Conservation (phyloP, 2,329 filamentous ascomycete genomes). For the Tolypocladium paradoxum region DNA sequence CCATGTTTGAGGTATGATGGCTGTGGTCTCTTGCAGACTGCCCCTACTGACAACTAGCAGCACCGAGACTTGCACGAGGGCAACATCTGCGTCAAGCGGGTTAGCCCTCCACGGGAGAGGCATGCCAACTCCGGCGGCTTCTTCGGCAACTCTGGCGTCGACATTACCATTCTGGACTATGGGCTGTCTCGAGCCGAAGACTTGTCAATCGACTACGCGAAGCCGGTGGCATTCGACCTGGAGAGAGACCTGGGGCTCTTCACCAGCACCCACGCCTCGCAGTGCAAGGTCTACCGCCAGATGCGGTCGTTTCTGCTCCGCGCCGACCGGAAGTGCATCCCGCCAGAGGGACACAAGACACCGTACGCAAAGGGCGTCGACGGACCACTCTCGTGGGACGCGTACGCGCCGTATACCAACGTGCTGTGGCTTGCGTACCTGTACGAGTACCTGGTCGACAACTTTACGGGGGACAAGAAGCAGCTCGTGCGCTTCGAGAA, state of each 20-base stretch:
- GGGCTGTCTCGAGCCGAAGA: constrained; percentile 50
- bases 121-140: constrained; percentile 20
- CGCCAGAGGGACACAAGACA: constrained; percentile 32
- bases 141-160: constrained; percentile 50
- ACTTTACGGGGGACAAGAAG: constrained; percentile 36
- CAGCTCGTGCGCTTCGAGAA: constrained; percentile 35
- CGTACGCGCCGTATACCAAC: constrained; percentile 50
- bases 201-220: constrained; percentile 21
- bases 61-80: constrained; percentile 57
- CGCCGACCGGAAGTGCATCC: constrained; percentile 38
- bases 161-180: constrained; percentile 56
- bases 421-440: constrained; percentile 55
- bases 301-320: constrained; percentile 48
- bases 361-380: constrained; percentile 35
- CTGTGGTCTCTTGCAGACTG: not conserved
- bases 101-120: constrained; percentile 21
- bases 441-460: constrained; percentile 38
- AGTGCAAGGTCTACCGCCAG: constrained; percentile 52
- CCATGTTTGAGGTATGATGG: constrained; percentile 45
- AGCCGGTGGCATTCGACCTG: constrained; percentile 43
- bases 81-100: constrained; percentile 47
- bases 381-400: constrained; percentile 42
- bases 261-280: constrained; percentile 46
- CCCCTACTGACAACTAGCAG: constrained; percentile 20
- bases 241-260: constrained; percentile 51